A percentile compares a stretch with the other conserved stretches of the same genome.
These are phyloP conservation scores for Coffea humblotiana DNA, from an alignment of 305 asterid genomes.

Conservation along the genomic window DNA sequence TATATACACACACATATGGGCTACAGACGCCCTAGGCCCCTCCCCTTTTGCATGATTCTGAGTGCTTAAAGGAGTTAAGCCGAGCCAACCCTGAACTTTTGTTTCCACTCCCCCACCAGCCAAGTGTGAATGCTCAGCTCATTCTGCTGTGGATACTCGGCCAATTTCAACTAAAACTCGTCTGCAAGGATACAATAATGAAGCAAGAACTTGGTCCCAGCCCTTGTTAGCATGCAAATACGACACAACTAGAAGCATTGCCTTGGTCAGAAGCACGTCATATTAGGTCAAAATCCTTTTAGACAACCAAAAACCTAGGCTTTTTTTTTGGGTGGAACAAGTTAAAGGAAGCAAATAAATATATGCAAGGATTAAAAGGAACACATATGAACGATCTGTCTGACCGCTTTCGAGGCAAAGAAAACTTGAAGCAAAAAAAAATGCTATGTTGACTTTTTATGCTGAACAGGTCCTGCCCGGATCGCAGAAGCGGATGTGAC, in stretches of 20 bases:
- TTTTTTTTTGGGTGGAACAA: not conserved
- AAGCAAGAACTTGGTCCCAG: not conserved
- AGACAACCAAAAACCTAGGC: not conserved
- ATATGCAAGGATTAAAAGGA: not conserved
- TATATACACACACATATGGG: too few relatives aligned
- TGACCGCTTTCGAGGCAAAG: not conserved
- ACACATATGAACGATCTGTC: not conserved
- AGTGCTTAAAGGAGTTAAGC: not conserved
- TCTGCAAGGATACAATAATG: not conserved
- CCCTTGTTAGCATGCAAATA: not conserved
- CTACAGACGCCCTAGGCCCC: not conserved
- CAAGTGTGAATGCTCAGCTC: slow-evolving; percentile 11
- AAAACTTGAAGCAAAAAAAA: not conserved
- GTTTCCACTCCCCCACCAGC: not conserved
- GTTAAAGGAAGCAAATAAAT: not conserved
- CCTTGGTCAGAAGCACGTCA: not conserved
- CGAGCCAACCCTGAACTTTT: not conserved
- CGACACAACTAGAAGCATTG: not conserved
- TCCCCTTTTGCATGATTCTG: not conserved
- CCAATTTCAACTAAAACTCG: not conserved
- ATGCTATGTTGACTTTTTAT: slow-evolving; percentile 6
- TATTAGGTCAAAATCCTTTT: slow-evolving; percentile 6
- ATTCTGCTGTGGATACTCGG: not conserved
- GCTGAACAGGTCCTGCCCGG: not conserved
- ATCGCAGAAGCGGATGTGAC: not conserved